Base-by-base conservation (phyloP, 768 basidiomycete genomes). In the Floccularia luteovirens region DNA sequence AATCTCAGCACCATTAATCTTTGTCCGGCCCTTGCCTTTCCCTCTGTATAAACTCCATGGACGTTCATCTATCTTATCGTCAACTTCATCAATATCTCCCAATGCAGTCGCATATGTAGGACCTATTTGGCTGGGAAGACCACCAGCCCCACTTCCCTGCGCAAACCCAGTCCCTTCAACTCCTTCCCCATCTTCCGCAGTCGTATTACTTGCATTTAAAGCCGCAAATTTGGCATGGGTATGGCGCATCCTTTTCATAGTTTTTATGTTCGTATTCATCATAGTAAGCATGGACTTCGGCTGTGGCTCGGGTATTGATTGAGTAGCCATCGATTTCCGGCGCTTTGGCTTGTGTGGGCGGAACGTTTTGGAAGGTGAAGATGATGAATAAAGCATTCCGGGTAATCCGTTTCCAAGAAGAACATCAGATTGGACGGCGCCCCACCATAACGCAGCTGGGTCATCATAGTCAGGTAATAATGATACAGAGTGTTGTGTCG, bases 231-330 rank as follows among this genome's bases (percentile, higher is more conserved):
- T 82, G 43, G 74, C 64, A 53, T 91, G 85, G 0, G 81, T 86
- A 45, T 75, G 73, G 39, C 85, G 68, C 22, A 90, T 72, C 19
- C 81, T 73, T 43, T 79, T 76, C 62, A 90, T 71, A 2, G 83
- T 83, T 47, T 70, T 75, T 42, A 90, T 77, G 51, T 90, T 90
- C 38, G 64, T 65, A 54, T 84, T 88, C 79, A 90, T 88, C 39
- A 79, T 50, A 12, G 60, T 62, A n/a, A 88, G 63, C 14, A 90
- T 59, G 1, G 80, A 70, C 42, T 68, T 72, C 1, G 66, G 55
- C 19, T 61, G 54, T n/a, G 51, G 45, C 6, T 47, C 41, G n/a
- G n/a, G n/a, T n/a, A n/a, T n/a, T 31, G 43, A 34, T 17, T 31
- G 35, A 7, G 43, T 28, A 8, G 37, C 34, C 51, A 51, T 67